A percentile compares a stretch with the other conserved stretches of the same genome.
Conservation (phyloP, 2,329 filamentous ascomycete species). For the Aspergillus pseudoglaucus region DNA sequence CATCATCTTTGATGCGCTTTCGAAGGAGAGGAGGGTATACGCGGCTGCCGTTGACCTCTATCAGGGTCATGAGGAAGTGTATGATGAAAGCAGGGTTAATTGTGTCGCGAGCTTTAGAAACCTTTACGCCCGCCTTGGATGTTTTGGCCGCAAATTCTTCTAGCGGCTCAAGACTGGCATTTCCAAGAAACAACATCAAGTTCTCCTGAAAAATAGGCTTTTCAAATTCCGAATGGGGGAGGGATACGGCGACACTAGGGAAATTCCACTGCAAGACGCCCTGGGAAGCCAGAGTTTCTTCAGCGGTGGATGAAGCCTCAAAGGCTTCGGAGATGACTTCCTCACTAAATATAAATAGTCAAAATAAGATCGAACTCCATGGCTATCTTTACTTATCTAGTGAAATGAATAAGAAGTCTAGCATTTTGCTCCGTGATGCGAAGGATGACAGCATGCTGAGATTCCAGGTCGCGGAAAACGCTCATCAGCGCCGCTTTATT, state of each 20-base stretch:
- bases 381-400: slow-evolving; percentile 2
- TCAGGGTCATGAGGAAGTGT: slow-evolving; percentile 53
- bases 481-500: slow-evolving; percentile 17
- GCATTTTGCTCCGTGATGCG: slow-evolving; percentile 47
- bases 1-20: slow-evolving; percentile 60
- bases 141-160: slow-evolving; percentile 48
- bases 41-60: slow-evolving; percentile 48
- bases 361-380: neutral
- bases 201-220: slow-evolving; percentile 41
- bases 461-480: slow-evolving; percentile 21
- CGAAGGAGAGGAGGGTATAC: slow-evolving; percentile 34
- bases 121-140: slow-evolving; percentile 45
- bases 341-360: slow-evolving; percentile 3
- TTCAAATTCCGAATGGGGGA: neutral
- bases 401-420: slow-evolving; percentile 37
- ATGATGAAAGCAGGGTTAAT: slow-evolving; percentile 52
- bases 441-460: slow-evolving; percentile 34
- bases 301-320: slow-evolving; percentile 51
- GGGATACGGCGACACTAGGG: slow-evolving; percentile 47
- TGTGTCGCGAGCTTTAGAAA: slow-evolving; percentile 54
- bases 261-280: slow-evolving; percentile 55
- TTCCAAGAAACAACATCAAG: slow-evolving; percentile 39
- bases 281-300: slow-evolving; percentile 47
- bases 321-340: slow-evolving; percentile 53
- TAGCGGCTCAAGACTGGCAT: slow-evolving; percentile 42